Percentiles rank a stretch among this genome's conserved stretches.
Conservation (phyloP, 306 rosid species). For the Lagenaria siceraria region DNA sequence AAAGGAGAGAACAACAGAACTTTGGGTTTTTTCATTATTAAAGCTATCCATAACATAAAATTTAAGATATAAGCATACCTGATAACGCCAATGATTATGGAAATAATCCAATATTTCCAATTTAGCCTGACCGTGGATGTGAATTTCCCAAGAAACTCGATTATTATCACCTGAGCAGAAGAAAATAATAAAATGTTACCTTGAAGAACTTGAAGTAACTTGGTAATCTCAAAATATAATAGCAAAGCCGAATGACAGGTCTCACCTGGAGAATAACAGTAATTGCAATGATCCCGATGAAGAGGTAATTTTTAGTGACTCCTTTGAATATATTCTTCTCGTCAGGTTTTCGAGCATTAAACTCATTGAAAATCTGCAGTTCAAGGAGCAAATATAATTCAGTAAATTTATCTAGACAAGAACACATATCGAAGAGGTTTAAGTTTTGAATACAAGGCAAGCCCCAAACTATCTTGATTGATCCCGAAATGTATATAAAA, state of each 20-base stretch:
- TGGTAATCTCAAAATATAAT: not conserved
- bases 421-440: not conserved
- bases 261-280: slow-evolving; percentile 80
- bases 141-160: slow-evolving; percentile 75
- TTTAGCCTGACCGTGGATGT: slow-evolving; percentile 46
- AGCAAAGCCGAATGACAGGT: not conserved
- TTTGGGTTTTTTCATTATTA: not conserved
- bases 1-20: not conserved
- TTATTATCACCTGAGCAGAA: slow-evolving; percentile 42
- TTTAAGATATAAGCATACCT: slow-evolving; percentile 24
- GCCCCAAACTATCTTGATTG: not conserved
- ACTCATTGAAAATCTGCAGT: slow-evolving; percentile 74
- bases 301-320: slow-evolving; percentile 51
- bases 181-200: not conserved
- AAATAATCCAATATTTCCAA: slow-evolving; percentile 72
- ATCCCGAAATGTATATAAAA: not conserved
- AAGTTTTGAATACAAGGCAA: not conserved
- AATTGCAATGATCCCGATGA: slow-evolving; percentile 57
- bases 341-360: slow-evolving; percentile 86
- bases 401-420: not conserved
- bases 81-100: slow-evolving; percentile 50
- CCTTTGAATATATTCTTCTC: slow-evolving; percentile 69
- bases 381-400: not conserved
- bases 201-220: too few species aligned
- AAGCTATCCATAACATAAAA: not conserved